A percentile compares a stretch with the other conserved stretches of the same genome.
These are phyloP conservation scores for Raddia distichophylla DNA, from an alignment of 176 grass and related monocot genomes.

Conservation along the genomic window DNA sequence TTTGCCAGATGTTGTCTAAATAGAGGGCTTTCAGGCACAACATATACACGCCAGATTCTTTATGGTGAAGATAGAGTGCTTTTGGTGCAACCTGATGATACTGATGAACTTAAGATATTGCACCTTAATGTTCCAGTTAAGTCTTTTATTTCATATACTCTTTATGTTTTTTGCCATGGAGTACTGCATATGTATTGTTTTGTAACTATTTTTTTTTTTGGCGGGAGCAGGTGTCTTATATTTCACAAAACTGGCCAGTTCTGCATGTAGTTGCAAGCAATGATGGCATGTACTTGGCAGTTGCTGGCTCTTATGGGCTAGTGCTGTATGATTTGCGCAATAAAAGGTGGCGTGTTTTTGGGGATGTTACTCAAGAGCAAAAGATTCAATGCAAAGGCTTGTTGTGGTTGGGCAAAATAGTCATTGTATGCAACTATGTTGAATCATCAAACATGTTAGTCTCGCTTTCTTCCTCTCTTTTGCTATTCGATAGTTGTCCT, in stretches of 20 bases:
- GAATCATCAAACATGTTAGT: slow-evolving; percentile 86
- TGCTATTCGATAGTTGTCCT: slow-evolving; percentile 23
- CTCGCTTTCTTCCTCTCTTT: slow-evolving; percentile 21
- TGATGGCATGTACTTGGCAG: slow-evolving; percentile 92
- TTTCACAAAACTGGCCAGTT: slow-evolving; percentile 97
- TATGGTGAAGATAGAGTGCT: slow-evolving; percentile 89
- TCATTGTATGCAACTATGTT: slow-evolving; percentile 93
- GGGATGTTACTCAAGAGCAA: slow-evolving; percentile 99
- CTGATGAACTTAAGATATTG: slow-evolving; percentile 92
- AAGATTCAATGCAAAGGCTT: slow-evolving; percentile 99
- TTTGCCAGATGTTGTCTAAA: slow-evolving; percentile 95
- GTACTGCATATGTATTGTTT: slow-evolving; percentile 20
- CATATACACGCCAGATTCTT: slow-evolving; percentile 83
- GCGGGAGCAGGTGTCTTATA: slow-evolving; percentile 78
- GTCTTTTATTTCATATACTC: slow-evolving; percentile 43
- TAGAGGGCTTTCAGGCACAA: slow-evolving; percentile 82
- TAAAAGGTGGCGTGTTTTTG: slow-evolving; percentile 98
- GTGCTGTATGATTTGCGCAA: slow-evolving; percentile 85
- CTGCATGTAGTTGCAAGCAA: slow-evolving; percentile 88
- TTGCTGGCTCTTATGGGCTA: slow-evolving; percentile 83
- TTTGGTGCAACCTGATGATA: slow-evolving; percentile 80
- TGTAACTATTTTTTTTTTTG: slow-evolving; percentile 32
- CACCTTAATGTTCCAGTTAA: slow-evolving; percentile 98
- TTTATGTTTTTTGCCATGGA: slow-evolving; percentile 37
- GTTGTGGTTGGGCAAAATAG: slow-evolving; percentile 91